phyloP scores from a whole-genome alignment of 176 grass and related monocot species.

The Paspalum vaginatum region DNA sequence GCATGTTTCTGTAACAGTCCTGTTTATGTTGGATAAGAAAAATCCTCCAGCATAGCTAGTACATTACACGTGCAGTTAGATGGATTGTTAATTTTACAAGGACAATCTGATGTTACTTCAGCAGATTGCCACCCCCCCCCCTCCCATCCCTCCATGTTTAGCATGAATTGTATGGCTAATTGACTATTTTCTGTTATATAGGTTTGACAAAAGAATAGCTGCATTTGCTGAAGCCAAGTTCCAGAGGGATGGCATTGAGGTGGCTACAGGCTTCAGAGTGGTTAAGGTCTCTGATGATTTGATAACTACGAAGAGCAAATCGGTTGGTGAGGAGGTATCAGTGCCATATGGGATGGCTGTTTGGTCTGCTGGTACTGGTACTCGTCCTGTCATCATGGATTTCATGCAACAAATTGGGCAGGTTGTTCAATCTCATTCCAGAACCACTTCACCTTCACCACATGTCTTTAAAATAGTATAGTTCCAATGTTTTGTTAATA shows the following conservation, averaged over 20 bases:
- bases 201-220: slow-evolving; percentile 91
- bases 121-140: neutral
- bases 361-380: slow-evolving; percentile 89
- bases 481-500: slow-evolving; percentile 23
- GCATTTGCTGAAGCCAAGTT: slow-evolving; percentile 86
- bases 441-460: neutral
- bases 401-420: slow-evolving; percentile 94
- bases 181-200: slow-evolving; percentile 33
- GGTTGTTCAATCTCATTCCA: slow-evolving; percentile 45
- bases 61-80: neutral
- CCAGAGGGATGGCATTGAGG: slow-evolving; percentile 86
- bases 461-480: neutral
- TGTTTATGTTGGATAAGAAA: neutral
- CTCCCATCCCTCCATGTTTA: neutral
- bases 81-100: neutral
- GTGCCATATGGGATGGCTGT: slow-evolving; percentile 92
- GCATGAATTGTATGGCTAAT: neutral
- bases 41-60: neutral
- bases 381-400: slow-evolving; percentile 69
- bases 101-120: neutral
- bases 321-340: slow-evolving; percentile 56
- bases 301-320: slow-evolving; percentile 71
- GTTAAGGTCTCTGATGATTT: slow-evolving; percentile 72
- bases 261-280: slow-evolving; percentile 76
- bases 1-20: neutral